These are phyloP conservation scores for Mortierella hygrophila DNA, from an alignment of 192 early-diverging fungal genomes.

Conservation along the genomic window DNA sequence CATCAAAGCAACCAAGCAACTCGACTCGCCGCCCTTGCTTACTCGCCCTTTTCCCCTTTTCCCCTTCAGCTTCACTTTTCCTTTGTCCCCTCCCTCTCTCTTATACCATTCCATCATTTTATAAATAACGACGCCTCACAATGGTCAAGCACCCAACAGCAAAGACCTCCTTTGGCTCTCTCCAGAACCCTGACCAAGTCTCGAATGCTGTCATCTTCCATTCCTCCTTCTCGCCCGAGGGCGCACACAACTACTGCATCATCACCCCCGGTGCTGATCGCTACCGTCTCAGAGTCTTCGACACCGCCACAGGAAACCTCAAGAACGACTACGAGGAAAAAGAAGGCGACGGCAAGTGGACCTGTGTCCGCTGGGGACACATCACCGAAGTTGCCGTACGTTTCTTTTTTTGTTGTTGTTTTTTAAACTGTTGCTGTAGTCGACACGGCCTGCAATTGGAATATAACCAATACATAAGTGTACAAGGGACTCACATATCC, in stretches of 20 bases:
- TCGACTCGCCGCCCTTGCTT: not conserved
- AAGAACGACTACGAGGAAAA: conserved; percentile 65
- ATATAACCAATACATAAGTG: not conserved
- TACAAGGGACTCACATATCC: not conserved
- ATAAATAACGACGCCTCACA: not conserved
- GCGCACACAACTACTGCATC: conserved; percentile 62
- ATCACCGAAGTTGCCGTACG: conserved; percentile 47
- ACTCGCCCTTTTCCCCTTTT: not conserved
- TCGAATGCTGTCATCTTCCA: conserved; percentile 51
- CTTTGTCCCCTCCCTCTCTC: not conserved
- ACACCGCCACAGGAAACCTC: conserved; percentile 62
- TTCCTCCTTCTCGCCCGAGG: conserved; percentile 55
- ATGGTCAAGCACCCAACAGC: conserved; percentile 46
- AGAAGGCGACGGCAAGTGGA: conserved; percentile 65
- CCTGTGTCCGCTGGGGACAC: conserved; percentile 65
- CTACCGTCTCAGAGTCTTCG: conserved; percentile 67
- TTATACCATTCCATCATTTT: not conserved
- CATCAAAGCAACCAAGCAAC: not conserved
- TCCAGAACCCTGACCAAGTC: conserved; percentile 55
- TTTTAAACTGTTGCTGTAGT: not conserved
- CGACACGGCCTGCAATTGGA: not conserved
- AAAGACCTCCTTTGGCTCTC: conserved; percentile 55
- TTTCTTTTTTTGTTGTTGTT: not conserved
- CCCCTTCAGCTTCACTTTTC: not conserved
- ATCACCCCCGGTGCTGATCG: conserved; percentile 69